Percentiles rank a stretch among this genome's conserved stretches.
Conservation (phyloP, 768 basidiomycete species). For the Sporobolomyces roseus region DNA sequence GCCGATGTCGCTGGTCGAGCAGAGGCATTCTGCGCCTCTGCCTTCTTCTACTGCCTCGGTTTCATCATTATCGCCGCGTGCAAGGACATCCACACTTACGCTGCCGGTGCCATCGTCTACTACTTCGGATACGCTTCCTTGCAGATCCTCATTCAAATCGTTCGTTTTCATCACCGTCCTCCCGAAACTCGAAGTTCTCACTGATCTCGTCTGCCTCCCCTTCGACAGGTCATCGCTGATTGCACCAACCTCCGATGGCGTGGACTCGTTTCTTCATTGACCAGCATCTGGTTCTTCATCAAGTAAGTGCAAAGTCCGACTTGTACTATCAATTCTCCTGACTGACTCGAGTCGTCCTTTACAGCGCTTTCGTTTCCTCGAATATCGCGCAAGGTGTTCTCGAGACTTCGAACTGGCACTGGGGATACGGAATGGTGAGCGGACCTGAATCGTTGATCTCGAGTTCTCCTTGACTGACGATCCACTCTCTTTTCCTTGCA, state of each 20-base stretch:
- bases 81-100: slow-evolving; percentile 45
- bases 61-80: slow-evolving; percentile 47
- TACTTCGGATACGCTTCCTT: slow-evolving; percentile 47
- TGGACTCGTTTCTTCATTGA: slow-evolving; percentile 40
- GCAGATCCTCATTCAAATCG: slow-evolving; percentile 51
- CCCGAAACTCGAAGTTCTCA: too few relatives aligned
- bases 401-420: slow-evolving; percentile 46
- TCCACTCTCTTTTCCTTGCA: slow-evolving; percentile 5
- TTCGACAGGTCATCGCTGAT: slow-evolving; percentile 49
- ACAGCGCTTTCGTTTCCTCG: slow-evolving; percentile 49
- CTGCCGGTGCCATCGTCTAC: slow-evolving; percentile 44
- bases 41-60: slow-evolving; percentile 62
- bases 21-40: slow-evolving; percentile 59
- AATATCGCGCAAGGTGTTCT: slow-evolving; percentile 47
- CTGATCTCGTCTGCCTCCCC: background rate
- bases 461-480: background rate
- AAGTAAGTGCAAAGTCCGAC: slow-evolving; percentile 8
- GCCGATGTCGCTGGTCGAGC: slow-evolving; percentile 69
- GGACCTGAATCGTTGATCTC: background rate
- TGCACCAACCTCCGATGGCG: slow-evolving; percentile 52
- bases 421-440: slow-evolving; percentile 50
- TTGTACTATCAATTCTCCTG: background rate
- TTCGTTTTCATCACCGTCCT: background rate
- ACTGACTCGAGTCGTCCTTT: too few relatives aligned
- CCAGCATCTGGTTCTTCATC: slow-evolving; percentile 48